A percentile compares a stretch with the other conserved stretches of the same genome.
Evolutionary conservation across 306 rosid species (phyloP).

Genomic region (Purshia tridentata): DNA sequence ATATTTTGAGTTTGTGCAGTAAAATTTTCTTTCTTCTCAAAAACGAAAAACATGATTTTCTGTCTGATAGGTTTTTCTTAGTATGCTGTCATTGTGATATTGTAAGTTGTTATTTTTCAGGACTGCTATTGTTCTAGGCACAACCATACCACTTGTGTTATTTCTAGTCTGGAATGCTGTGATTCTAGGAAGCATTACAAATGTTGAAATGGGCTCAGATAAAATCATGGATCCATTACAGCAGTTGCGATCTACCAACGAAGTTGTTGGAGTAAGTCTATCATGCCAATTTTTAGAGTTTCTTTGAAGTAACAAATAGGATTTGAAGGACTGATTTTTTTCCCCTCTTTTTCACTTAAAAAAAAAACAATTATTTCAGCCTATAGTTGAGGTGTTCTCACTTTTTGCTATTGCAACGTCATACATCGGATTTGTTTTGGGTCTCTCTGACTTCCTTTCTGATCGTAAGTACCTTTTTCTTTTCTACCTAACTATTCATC

Average conservation of each 20-base stretch:
- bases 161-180: slow-evolving; percentile 83
- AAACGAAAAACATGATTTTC: neutral
- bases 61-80: neutral
- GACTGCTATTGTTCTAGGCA: slow-evolving; percentile 69
- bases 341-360: neutral
- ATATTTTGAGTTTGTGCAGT: no score
- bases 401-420: slow-evolving; percentile 78
- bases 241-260: slow-evolving; percentile 58
- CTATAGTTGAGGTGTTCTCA: slow-evolving; percentile 69
- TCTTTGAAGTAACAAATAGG: neutral
- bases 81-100: neutral
- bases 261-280: slow-evolving; percentile 63
- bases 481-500: neutral
- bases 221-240: slow-evolving; percentile 58
- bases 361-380: slow-evolving; percentile 45
- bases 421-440: slow-evolving; percentile 77
- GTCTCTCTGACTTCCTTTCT: slow-evolving; percentile 68
- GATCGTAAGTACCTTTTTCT: slow-evolving; percentile 55
- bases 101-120: slow-evolving; percentile 36
- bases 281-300: neutral
- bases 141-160: slow-evolving; percentile 64
- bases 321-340: slow-evolving; percentile 5
- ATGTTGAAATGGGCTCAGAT: slow-evolving; percentile 44
- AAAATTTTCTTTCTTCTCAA: no score
- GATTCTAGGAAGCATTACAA: slow-evolving; percentile 61